Evolutionary conservation across 805 yeast species (phyloP).

Genomic region (Tetrapisispora nanseiensis): DNA sequence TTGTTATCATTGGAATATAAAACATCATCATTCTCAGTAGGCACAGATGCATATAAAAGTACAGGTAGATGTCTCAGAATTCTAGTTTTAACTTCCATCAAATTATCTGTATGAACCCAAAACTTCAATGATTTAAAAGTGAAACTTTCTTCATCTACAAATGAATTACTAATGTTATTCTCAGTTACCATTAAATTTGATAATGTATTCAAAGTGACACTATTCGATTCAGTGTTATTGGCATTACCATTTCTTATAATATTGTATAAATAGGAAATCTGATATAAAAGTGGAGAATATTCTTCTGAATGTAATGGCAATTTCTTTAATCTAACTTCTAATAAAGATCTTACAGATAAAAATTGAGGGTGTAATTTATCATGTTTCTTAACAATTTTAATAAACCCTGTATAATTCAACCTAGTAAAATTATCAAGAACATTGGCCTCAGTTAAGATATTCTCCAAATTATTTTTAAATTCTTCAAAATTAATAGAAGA

Average conservation of each 20-base stretch:
- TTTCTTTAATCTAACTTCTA: slow-evolving; percentile 77
- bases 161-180: slow-evolving; percentile 12
- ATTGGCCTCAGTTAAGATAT: slow-evolving; percentile 61
- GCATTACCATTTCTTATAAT: slow-evolving; percentile 57
- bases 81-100: slow-evolving; percentile 96
- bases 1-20: slow-evolving; percentile 21
- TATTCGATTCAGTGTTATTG: slow-evolving; percentile 27
- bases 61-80: slow-evolving; percentile 90
- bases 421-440: slow-evolving; percentile 86
- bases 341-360: slow-evolving; percentile 74
- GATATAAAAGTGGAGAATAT: slow-evolving; percentile 80
- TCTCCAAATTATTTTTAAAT: slow-evolving; percentile 66
- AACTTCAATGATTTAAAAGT: slow-evolving; percentile 63
- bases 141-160: slow-evolving; percentile 1
- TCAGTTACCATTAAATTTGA: slow-evolving; percentile 25
- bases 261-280: slow-evolving; percentile 71
- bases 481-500: slow-evolving; percentile 43
- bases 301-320: slow-evolving; percentile 93
- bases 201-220: slow-evolving; percentile 28
- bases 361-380: slow-evolving; percentile 81
- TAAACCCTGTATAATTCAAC: slow-evolving; percentile 87
- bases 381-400: slow-evolving; percentile 91
- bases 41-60: slow-evolving; percentile 50
- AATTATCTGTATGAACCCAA: slow-evolving; percentile 94
- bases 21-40: slow-evolving; percentile 27